phyloP scores from a whole-genome alignment of 352 stramenopile genomes.

The Globisporangium irregulare region DNA sequence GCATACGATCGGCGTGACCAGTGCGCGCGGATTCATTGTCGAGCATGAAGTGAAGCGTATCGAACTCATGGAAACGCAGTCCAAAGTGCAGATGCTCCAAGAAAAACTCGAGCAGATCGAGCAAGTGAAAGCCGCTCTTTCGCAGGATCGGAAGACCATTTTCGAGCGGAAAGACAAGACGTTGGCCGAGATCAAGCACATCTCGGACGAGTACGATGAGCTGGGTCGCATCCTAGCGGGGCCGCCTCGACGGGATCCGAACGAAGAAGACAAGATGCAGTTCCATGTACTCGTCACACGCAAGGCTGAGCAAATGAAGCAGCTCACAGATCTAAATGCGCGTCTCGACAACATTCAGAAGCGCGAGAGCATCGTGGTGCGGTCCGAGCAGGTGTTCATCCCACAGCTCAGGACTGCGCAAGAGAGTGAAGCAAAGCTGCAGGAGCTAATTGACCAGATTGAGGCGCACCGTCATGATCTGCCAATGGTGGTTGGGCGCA shows the following conservation, averaged over 20 bases:
- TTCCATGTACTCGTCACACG: slow-evolving; percentile 56
- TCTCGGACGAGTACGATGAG: slow-evolving; percentile 45
- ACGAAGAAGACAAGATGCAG: slow-evolving; percentile 53
- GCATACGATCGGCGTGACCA: slow-evolving; percentile 45
- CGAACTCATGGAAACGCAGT: slow-evolving; percentile 53
- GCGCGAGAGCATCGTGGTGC: slow-evolving; percentile 33
- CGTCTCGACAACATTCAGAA: slow-evolving; percentile 48
- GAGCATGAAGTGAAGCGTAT: slow-evolving; percentile 52
- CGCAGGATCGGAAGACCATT: slow-evolving; percentile 43
- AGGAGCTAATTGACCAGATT: slow-evolving; percentile 26
- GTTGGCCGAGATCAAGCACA: slow-evolving; percentile 47
- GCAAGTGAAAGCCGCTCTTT: slow-evolving; percentile 34
- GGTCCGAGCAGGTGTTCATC: slow-evolving; percentile 40
- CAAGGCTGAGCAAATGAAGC: slow-evolving; percentile 39
- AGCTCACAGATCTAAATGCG: slow-evolving; percentile 42
- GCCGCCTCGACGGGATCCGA: slow-evolving; percentile 59
- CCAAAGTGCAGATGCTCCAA: slow-evolving; percentile 37
- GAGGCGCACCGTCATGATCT: slow-evolving; percentile 36
- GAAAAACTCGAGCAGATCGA: slow-evolving; percentile 56
- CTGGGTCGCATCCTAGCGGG: slow-evolving; percentile 44
- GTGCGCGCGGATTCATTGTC: slow-evolving; percentile 32
- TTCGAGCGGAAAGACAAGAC: slow-evolving; percentile 44
- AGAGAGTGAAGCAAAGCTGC: slow-evolving; percentile 21
- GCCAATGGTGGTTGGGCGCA: slow-evolving; percentile 55
- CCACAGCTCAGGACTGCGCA: slow-evolving; percentile 32